These are phyloP conservation scores for Phytopythium montanum DNA, from an alignment of 352 stramenopile genomes.

Conservation along the genomic window DNA sequence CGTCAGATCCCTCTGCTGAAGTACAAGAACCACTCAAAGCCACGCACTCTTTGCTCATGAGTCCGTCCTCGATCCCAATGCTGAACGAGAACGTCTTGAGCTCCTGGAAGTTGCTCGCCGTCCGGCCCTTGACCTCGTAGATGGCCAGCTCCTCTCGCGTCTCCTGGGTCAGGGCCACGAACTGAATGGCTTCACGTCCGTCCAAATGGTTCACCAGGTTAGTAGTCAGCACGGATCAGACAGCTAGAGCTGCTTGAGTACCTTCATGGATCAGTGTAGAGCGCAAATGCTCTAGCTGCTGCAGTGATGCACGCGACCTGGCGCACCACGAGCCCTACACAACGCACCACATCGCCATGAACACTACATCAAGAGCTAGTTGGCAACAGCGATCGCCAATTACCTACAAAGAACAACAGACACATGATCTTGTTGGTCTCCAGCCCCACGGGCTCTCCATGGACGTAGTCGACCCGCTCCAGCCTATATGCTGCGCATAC, in stretches of 20 bases:
- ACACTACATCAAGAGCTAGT: not conserved
- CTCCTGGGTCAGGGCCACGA: conserved; percentile 69
- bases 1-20: not conserved
- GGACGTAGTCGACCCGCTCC: conserved; percentile 51
- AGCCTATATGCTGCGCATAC: conserved; percentile 26
- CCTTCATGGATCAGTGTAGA: conserved; percentile 29
- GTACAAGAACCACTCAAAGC: not conserved
- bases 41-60: conserved; percentile 64
- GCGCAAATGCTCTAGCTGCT: conserved; percentile 43
- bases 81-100: conserved; percentile 49
- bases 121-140: conserved; percentile 55
- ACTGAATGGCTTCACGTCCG: conserved; percentile 34
- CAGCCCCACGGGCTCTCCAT: conserved; percentile 44
- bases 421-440: conserved; percentile 60
- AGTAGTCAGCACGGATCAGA: not conserved
- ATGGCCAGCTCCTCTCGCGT: conserved; percentile 51
- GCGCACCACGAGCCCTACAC: conserved; percentile 59
- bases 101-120: conserved; percentile 51
- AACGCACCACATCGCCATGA: not conserved
- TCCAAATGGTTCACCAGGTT: not conserved
- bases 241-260: not conserved
- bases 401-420: conserved; percentile 75
- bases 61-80: conserved; percentile 65
- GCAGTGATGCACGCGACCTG: conserved; percentile 44
- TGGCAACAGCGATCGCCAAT: no score